Evolutionary conservation across 176 grass and related monocot species (phyloP), one percentile per base, ranked within the genome.

Genomic region (Phoenix roebelenii): DNA sequence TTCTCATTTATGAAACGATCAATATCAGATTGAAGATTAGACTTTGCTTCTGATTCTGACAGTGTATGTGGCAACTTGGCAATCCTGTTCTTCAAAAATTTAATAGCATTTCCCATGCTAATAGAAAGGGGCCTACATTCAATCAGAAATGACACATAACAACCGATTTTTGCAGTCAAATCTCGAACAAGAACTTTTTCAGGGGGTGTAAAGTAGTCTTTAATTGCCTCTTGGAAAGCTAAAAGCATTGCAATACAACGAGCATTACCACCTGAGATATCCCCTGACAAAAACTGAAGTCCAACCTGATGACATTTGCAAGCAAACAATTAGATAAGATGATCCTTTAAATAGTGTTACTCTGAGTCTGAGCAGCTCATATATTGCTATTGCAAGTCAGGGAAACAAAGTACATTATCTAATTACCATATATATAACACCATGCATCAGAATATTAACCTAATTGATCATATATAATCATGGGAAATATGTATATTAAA

Each of bases 1-100:
- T 95, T 95, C 78, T 85, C 81, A 65, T 79, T 80, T 74, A 95
- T 85, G 69, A 95, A 95, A n/a, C 72, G 52, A 76, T 95, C 78
- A 16, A 95, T 89, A 54, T 95, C 85, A 60, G 81, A 89, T 25
- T 85, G 81, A 64, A 95, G 72, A 67, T 49, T 80, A 67, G 53
- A 56, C 80, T 89, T 89, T 22, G 81, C 81, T 25, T 95, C 89
- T 52, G 72, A 71, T 62, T 88, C 84, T 25, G 75, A 74, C 30
- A 89, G 59, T 18, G 82, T 49, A 74, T 67, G 63, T 15, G 81
- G 68, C 51, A 85, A 68, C 23, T 67, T 82, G 20, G 74, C 55
- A 64, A 95, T 89, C 35, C 69, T 80, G 66, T 63, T 82, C 71
- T 89, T 95, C 57, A 89, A 68, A 77, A 89, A 89, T 23, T 82